Evolutionary conservation across 2,329 filamentous ascomycete genomes (phyloP), one percentile per base, ranked within the genome.

Genomic region (Neospermospora avenae): DNA sequence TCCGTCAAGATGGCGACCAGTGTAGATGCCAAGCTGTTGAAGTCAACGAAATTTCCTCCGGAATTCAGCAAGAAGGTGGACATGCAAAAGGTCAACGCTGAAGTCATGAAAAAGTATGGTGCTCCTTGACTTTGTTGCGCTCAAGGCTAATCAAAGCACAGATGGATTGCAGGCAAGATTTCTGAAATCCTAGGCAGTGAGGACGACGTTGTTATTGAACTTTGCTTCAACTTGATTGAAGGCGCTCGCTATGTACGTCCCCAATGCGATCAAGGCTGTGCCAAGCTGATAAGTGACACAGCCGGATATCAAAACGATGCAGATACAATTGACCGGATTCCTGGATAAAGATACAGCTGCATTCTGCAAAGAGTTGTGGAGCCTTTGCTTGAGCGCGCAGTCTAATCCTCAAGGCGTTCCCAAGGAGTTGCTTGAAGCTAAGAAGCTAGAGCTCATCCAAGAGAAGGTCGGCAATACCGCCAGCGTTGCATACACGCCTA

Each of bases 31-130:
- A 96, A 96, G 80, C 84, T 96, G 70, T 79, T 97, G 59, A 90
- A 88, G 81, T 87, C 88, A 75, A 98, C 93, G 58, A 97, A 96
- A 73, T 98, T 97, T 66, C 95, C 95, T 48, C 83, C 88, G 7
- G 92, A 97, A 72, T 99, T 98, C 78, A 93, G 84, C 73, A 87
- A 90, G 74, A 97, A 97, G 79, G 95, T 99, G 66, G 93, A 99
- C 79, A 96, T 96, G 85, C 85, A 87, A 69, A 98, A 98, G 79
- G 92, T 99, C 75, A 97, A 99, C 73, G 81, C 96, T 54, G 91
- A 96, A 75, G 90, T 99, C 58, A 96, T 99, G 86, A 97, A 97
- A 82, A 96, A 95, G 90, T 96, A 73, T 72, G 62, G 55, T 53
- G 55, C 37, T 48, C 64, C 56, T 46, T 48, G 31, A 60, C 52